Base-by-base conservation (phyloP, 495 filamentous ascomycete genomes). In the Penicillium goetzii region DNA sequence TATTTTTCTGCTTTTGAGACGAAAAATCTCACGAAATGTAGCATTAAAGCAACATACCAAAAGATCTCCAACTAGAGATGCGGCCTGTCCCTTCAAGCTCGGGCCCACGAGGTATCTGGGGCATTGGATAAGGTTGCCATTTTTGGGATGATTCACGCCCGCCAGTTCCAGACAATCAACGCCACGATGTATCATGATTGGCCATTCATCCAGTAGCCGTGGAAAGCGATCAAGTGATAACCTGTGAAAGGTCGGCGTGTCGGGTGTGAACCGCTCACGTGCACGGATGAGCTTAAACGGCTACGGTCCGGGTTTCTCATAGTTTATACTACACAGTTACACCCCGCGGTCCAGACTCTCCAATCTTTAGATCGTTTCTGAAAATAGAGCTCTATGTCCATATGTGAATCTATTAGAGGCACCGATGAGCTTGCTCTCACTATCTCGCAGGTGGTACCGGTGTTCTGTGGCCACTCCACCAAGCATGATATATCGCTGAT, bases 261-360 rank as follows among this genome's bases (percentile, higher is more conserved):
- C 60, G 63, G 60, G 15, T 58, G 57, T 14, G 57, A 61, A 53
- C 67, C 67, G 67, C 67, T 69, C 67, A 69, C 67, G 67, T 69
- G 67, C 60, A 14, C 67, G 67, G 67, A 36, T 57, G 63, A 51
- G 72, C 33, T 57, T 57, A 57, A 41, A 40, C 30, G n/a, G 38
- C 3, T 25, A 68, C 17, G 54, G 58, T 25, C 43, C 55, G 30
- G 26, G 19, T 33, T 14, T 53, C 36, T 17, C 36, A 40, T 15
- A 14, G 34, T 36, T 36, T 2, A 36, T 2, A 11, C 34, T 14
- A 40, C 36, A 4, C 36, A 4, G 36, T 26, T 32, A 19, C 3
- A 9, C 14, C 28, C 14, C 0, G 36, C 36, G 36, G 50, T n/a
- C 30, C 30, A 32, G 50, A 4, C 47, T 26, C 9, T 23, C 2